Base-by-base conservation (phyloP, 805 yeast genomes). In the Isabelozyma rhagii region DNA sequence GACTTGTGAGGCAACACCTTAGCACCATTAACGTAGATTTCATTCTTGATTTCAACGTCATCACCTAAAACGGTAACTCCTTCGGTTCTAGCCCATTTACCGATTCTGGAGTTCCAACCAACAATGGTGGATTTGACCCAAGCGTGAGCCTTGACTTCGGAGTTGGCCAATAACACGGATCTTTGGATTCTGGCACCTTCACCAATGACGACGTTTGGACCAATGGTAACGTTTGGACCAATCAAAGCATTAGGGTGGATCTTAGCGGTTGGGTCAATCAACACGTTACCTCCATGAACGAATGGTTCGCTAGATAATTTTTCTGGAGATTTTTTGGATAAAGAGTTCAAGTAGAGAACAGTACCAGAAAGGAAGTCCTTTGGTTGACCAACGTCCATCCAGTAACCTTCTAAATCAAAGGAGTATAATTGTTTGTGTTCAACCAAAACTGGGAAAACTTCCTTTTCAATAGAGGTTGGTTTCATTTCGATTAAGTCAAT, bases 381-480 rank as follows among this genome's bases (percentile, higher is more conserved):
- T 82, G 99, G 99, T 81, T 94, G 99, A 75, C 99, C 99, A 61
- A 94, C 97, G 75, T 94, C 99, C 99, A 94, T 94, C 99, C 99
- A 94, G 89, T 85, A 94, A 59, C 99, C 98, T 80, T 94, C 97
- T 68, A 94, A 84, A 75, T 94, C 99, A 67, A 89, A 94, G 48
- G 98, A 92, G 82, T 85, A 94, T 65, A 94, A 82, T 53, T 86
- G 81, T 68, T 87, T 91, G 69, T 86, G 78, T 75, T 89, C 96
- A 59, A 96, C 97, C 64, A 94, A 83, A 64, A 79, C 77, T 65
- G 99, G 99, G 97, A 94, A 94, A 61, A 97, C 92, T 82, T 94
- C 99, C 86, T 92, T 92, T 82, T 94, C 99, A 64, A 94, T 94
- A 47, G 98, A 93, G 61, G 99, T 94, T 74, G 99, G 99, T 75